Conservation (phyloP, 2,329 filamentous ascomycete genomes). For the Capronia americana region DNA sequence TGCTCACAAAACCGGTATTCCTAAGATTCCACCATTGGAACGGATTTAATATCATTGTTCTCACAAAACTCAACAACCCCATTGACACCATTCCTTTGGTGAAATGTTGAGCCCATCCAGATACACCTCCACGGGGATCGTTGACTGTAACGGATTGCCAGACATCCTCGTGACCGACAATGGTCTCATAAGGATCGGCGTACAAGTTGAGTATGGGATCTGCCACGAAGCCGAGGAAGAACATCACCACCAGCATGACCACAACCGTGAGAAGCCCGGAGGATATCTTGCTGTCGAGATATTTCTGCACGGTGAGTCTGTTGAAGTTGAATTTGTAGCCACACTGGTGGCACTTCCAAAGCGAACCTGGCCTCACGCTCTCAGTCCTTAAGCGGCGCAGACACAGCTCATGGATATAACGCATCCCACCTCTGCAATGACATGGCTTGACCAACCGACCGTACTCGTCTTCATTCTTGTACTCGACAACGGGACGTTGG, state of each 20-base stretch:
- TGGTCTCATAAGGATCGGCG: constrained; percentile 74
- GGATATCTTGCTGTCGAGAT: constrained; percentile 69
- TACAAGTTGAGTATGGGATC: constrained; percentile 92
- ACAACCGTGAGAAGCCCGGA: constrained; percentile 73
- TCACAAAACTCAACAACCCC: constrained; percentile 83
- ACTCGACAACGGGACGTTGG: constrained; percentile 66
- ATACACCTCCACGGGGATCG: constrained; percentile 38
- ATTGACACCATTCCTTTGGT: constrained; percentile 88
- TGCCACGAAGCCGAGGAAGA: constrained; percentile 85
- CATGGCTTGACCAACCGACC: constrained; percentile 87
- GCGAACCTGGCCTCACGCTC: constrained; percentile 58
- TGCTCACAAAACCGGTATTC: constrained; percentile 59
- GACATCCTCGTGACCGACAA: constrained; percentile 51
- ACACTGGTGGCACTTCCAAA: constrained; percentile 41
- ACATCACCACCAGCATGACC: constrained; percentile 75
- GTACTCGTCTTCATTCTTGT: constrained; percentile 73
- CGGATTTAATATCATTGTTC: constrained; percentile 74
- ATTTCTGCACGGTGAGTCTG: constrained; percentile 36
- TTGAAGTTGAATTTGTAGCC: constrained; percentile 40
- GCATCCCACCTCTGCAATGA: constrained; percentile 89
- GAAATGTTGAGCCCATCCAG: constrained; percentile 82
- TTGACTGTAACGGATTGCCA: constrained; percentile 36
- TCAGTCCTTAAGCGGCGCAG: constrained; percentile 81
- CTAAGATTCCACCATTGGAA: constrained; percentile 80
- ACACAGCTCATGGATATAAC: constrained; percentile 93